Evolutionary conservation across 441 rosid genomes (phyloP), one percentile per base, ranked within the genome.

Genomic region (Omphalea diandra): DNA sequence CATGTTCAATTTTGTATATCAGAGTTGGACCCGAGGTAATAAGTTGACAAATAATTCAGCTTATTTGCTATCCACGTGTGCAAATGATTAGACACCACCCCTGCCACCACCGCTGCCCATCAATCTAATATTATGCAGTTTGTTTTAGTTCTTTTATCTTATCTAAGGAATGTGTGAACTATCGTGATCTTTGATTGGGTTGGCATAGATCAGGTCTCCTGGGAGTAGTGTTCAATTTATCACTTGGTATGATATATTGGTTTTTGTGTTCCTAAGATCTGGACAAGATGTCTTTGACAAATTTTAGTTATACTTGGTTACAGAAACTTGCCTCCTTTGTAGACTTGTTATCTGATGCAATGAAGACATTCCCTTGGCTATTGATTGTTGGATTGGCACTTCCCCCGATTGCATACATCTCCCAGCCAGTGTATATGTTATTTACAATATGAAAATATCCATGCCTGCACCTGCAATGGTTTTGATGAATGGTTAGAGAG

Each of bases 371-470:
- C 62, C 95, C 97, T 79, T 93, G 95, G 77, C 98, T 90, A 80
- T 90, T 90, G 79, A 93, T 93, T 65, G 97, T 93, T 41, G 98
- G 97, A 35, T 68, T 67, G 44, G 95, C 98, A 56, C 95, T 93
- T 72, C 97, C 98, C 50, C 97, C 97, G 7, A 90, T 90, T 3
- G 98, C 95, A 68, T 90, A 93, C 90, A 86, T 93, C 66, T 86
- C 87, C 98, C 98, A 89, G 77, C 85, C 90, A 72, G 92, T 93
- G 77, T 87, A 93, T 78, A 88, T 90, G 68, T 93, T 93, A 83
- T 90, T 90, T 75, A 90, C 92, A 11, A 90, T 92, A 68, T 90
- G 92, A 80, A 90, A 93, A 35, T 88, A 87, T 3, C 98, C 97
- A 68, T 86, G 97, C 76, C 98, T 85, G 65, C 98, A 92, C 81